Evolutionary conservation across 2,329 filamentous ascomycete species (phyloP).

Genomic region (Macrophomina tecta): DNA sequence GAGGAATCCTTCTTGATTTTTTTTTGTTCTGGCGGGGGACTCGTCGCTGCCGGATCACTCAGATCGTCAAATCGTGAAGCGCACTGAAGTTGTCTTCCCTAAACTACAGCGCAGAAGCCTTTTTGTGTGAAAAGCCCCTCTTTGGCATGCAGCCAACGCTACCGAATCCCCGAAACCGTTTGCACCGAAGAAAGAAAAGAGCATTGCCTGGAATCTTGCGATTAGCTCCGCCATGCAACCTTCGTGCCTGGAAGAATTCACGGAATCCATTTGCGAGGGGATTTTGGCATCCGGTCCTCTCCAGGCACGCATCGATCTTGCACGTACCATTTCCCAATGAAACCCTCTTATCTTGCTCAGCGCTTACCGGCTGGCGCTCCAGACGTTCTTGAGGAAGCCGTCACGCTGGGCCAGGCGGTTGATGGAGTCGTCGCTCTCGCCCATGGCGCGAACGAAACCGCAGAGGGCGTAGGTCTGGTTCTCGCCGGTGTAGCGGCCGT

Average conservation of each 20-base stretch:
- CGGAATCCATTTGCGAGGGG: no score
- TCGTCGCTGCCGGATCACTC: conserved; percentile 27
- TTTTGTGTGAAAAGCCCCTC: conserved; percentile 10
- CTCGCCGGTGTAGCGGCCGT: conserved; percentile 94
- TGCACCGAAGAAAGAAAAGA: conserved; percentile 26
- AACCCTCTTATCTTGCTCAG: conserved; percentile 18
- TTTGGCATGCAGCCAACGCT: conserved; percentile 23
- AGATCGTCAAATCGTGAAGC: conserved; percentile 27
- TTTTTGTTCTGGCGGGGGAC: background rate
- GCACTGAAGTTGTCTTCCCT: conserved; percentile 14
- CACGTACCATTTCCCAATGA: conserved; percentile 27
- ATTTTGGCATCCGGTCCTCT: background rate
- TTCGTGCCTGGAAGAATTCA: background rate
- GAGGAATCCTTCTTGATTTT: conserved; percentile 22
- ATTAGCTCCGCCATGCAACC: background rate
- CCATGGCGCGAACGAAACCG: conserved; percentile 97
- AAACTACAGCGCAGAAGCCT: conserved; percentile 25
- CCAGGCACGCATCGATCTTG: background rate
- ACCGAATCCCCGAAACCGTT: conserved; percentile 23
- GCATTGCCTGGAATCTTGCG: conserved; percentile 21
- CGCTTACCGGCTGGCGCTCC: conserved; percentile 72
- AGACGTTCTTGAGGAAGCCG: conserved; percentile 96
- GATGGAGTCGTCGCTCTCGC: conserved; percentile 94
- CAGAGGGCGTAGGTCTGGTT: conserved; percentile 97
- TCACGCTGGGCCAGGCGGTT: conserved; percentile 97